Conservation (phyloP, 306 rosid species). For the Comarum palustre region DNA sequence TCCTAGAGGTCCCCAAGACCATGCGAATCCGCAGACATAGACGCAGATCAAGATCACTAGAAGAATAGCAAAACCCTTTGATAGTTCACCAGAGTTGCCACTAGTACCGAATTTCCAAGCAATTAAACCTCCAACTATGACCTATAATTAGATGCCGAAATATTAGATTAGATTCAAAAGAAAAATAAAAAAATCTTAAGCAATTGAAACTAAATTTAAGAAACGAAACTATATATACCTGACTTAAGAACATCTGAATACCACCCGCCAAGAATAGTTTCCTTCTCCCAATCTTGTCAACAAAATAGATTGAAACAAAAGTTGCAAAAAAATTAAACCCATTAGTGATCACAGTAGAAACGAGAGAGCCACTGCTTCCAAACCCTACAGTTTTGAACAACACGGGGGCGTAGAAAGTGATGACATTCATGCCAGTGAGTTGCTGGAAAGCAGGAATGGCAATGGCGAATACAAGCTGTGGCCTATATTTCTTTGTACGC, state of each 20-base stretch:
- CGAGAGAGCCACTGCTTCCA: conserved; percentile 55
- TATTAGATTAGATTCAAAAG: not conserved
- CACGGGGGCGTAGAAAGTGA: conserved; percentile 77
- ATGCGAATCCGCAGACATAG: conserved; percentile 58
- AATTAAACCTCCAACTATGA: conserved; percentile 49
- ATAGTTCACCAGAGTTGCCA: conserved; percentile 53
- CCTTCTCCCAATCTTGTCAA: conserved; percentile 69
- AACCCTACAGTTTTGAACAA: conserved; percentile 77
- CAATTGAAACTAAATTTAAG: not conserved
- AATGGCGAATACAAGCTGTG: conserved; percentile 60
- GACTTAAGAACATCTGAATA: conserved; percentile 59
- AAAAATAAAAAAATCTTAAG: not conserved
- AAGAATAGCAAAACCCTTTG: conserved; percentile 41
- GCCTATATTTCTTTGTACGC: conserved; percentile 55
- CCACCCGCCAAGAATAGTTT: conserved; percentile 72
- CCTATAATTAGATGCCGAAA: conserved; percentile 22
- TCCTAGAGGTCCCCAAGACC: conserved; percentile 90
- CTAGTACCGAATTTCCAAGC: conserved; percentile 52
- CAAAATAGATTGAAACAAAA: conserved; percentile 36
- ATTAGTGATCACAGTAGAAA: conserved; percentile 64
- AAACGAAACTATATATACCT: conserved; percentile 35
- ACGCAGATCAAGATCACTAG: conserved; percentile 51
- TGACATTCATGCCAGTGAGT: conserved; percentile 72
- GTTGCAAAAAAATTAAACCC: conserved; percentile 47
- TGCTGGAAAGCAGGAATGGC: conserved; percentile 75